A percentile compares a stretch with the other conserved stretches of the same genome.
These are phyloP conservation scores for Aspergillus calidoustus DNA, from an alignment of 2,329 filamentous ascomycete genomes.

Conservation along the genomic window DNA sequence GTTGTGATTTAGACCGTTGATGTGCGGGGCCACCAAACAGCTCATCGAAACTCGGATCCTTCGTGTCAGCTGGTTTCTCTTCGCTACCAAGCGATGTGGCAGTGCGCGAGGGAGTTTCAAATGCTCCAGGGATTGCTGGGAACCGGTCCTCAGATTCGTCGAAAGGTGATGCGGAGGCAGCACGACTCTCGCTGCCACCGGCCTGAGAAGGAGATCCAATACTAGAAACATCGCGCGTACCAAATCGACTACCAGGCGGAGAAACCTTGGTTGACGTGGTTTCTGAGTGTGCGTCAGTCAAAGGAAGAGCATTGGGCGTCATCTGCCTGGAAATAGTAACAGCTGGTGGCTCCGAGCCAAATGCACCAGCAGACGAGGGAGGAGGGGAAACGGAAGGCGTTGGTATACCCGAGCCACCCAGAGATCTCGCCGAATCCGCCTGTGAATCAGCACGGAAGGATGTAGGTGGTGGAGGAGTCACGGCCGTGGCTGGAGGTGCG, in stretches of 20 bases:
- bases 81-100: constrained; percentile 52
- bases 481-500: constrained; percentile 45
- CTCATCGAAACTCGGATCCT: constrained; percentile 51
- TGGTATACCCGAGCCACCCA: constrained; percentile 54
- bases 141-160: constrained; percentile 32
- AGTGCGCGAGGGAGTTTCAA: constrained; percentile 33
- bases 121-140: constrained; percentile 25
- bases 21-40: constrained; percentile 50
- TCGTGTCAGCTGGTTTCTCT: constrained; percentile 30
- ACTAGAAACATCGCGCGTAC: constrained; percentile 54
- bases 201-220: constrained; percentile 50
- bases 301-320: constrained; percentile 74
- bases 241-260: constrained; percentile 69
- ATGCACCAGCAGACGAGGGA: constrained; percentile 38
- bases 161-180: constrained; percentile 40
- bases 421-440: constrained; percentile 48
- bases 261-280: constrained; percentile 80
- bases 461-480: constrained; percentile 57
- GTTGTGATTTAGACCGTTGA: constrained; percentile 50
- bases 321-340: constrained; percentile 77
- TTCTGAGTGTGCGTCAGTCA: constrained; percentile 69
- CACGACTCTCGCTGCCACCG: constrained; percentile 40
- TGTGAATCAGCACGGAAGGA: constrained; percentile 64
- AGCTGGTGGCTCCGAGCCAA: constrained; percentile 53
- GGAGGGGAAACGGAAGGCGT: constrained; percentile 69